phyloP scores from a whole-genome alignment of 352 stramenopile genomes.

The Vaucheria bursata region DNA sequence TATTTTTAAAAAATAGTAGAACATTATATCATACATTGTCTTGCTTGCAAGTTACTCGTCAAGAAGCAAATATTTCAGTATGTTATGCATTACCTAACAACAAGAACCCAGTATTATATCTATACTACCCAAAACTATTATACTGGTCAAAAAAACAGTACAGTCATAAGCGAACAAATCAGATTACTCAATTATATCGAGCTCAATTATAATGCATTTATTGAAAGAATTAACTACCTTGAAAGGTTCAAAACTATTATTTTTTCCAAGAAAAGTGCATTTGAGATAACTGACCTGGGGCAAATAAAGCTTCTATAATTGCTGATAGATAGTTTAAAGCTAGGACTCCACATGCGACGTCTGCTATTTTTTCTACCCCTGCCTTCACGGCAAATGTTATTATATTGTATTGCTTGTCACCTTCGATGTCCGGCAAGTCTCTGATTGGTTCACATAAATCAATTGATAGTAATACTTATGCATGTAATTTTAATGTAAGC shows the following conservation, averaged over 20 bases:
- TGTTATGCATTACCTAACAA: not conserved
- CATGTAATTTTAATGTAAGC: too few relatives aligned
- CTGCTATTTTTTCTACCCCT: constrained; percentile 59
- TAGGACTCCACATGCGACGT: constrained; percentile 47
- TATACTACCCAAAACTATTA: not conserved
- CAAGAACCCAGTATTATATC: not conserved
- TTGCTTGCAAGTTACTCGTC: not conserved
- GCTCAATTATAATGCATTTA: not conserved
- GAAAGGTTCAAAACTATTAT: not conserved
- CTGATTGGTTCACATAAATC: too few relatives aligned
- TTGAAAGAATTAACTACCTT: not conserved
- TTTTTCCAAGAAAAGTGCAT: not conserved
- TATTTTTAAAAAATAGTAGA: not conserved
- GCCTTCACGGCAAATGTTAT: constrained; percentile 64
- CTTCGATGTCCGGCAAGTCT: constrained; percentile 70
- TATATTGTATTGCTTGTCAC: constrained; percentile 65
- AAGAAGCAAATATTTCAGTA: not conserved
- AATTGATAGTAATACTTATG: too few relatives aligned
- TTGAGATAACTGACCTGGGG: constrained; percentile 4
- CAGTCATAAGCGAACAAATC: not conserved
- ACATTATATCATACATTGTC: not conserved
- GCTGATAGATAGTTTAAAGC: constrained; percentile 35
- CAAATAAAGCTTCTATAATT: constrained; percentile 22
- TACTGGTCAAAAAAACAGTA: not conserved
- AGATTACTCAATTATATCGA: not conserved